A percentile compares a stretch with the other conserved stretches of the same genome.
These are phyloP conservation scores for Harringtonia lauricola DNA, from an alignment of 2,329 filamentous ascomycete genomes.

Conservation along the genomic window DNA sequence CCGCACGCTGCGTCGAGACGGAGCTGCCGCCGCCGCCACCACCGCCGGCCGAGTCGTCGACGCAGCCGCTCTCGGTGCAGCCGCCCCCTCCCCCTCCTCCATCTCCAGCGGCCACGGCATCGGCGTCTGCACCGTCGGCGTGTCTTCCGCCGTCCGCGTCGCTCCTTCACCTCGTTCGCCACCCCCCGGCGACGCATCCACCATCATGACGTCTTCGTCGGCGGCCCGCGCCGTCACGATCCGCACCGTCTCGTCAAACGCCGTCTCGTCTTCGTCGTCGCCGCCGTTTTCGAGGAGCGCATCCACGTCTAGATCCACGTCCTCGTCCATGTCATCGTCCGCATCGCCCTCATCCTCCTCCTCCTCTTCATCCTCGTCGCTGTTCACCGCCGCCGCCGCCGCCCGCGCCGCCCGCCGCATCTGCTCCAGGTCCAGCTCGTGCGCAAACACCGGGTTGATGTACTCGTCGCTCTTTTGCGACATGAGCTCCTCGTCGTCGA, in stretches of 20 bases:
- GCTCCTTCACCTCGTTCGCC: too few relatives aligned
- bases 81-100: too few relatives aligned
- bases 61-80: too few relatives aligned
- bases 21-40: not conserved
- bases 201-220: slow-evolving; percentile 40
- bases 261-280: slow-evolving; percentile 19
- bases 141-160: too few relatives aligned
- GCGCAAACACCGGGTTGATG: slow-evolving; percentile 23
- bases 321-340: slow-evolving; percentile 46
- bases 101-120: not conserved
- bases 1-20: slow-evolving; percentile 17
- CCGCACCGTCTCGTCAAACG: slow-evolving; percentile 6
- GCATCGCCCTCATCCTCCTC: slow-evolving; percentile 24
- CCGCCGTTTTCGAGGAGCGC: slow-evolving; percentile 10
- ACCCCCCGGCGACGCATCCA: slow-evolving; percentile 33
- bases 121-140: slow-evolving; percentile 16
- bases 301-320: slow-evolving; percentile 26
- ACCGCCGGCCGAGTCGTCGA: too few relatives aligned
- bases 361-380: slow-evolving; percentile 32
- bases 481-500: slow-evolving; percentile 68
- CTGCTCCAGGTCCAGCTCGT: slow-evolving; percentile 22
- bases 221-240: not conserved
- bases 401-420: slow-evolving; percentile 17
- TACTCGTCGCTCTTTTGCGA: slow-evolving; percentile 31
- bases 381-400: slow-evolving; percentile 21